phyloP scores from a whole-genome alignment of 176 grass and related monocot species.

The Triticum aestivum region IWGSC_CS_RefSeq_v2.1 NC_057814.1:445390989-445391488 shows the following conservation, averaged over 20 bases:
- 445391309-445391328: conserved; percentile 23
- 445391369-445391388: conserved; percentile 56
- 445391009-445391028: background rate
- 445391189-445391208: too few species aligned
- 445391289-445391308: conserved; percentile 5
- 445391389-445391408: conserved; percentile 64
- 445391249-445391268: background rate
- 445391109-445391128: too few species aligned
- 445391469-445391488: conserved; percentile 42
- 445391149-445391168: too few species aligned
- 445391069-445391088: background rate
- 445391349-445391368: conserved; percentile 54
- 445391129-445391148: too few species aligned
- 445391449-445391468: conserved; percentile 47
- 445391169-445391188: too few species aligned
- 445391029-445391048: background rate
- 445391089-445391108: conserved; percentile 1
- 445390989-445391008: background rate
- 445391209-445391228: conserved; percentile 4
- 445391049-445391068: background rate
- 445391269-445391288: background rate
- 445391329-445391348: conserved; percentile 43
- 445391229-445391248: background rate
- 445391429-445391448: conserved; percentile 45
- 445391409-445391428: conserved; percentile 46